Evolutionary conservation across 108 stramenopile species (phyloP), one percentile per base, ranked within the genome.

Genomic region (Pseudonitzschia delicatissima): DNA sequence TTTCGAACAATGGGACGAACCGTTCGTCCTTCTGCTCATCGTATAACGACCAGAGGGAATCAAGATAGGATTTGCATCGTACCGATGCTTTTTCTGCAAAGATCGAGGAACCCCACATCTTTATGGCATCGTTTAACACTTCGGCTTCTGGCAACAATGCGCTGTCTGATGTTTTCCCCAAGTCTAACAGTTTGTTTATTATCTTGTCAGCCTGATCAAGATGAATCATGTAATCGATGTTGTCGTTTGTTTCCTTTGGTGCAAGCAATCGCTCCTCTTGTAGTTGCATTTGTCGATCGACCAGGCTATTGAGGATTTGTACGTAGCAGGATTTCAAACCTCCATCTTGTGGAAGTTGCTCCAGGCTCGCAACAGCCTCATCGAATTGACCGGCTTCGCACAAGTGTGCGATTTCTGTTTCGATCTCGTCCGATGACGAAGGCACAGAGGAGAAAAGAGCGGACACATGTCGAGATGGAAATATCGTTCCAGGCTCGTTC

Each of bases 11-110:
- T 3, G 74, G 74, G 34, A 75, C 62, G 27, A 48, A 57, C 27
- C 12, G 12, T n/a, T 47, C 55, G n/a, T 75, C 67, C 18, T 37
- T 45, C 6, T 45, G 25, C 28, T 55, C 18, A 17, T 64, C 23
- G 44, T 75, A 51, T 32, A 55, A 34, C n/a, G 49, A 31, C 74
- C 74, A 75, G 12, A 75, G 50, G 15, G 39, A 5, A 27, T 45
- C 20, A 31, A 75, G 49, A 47, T 47, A 36, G 8, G 25, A 32
- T 49, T 69, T 55, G n/a, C 83, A 83, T 68, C 78, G 76, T 15
- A 42, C 34, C 31, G 60, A 61, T 21, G 60, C 60, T 6, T 42
- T 20, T 6, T 37, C 39, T 4, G 40, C 37, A 32, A 27, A 61
- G 21, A n/a, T 11, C 25, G 60, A 37, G 23, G 60, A 40, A 40